A percentile compares a stretch with the other conserved stretches of the same genome.
Conservation (phyloP, 2,329 filamentous ascomycete genomes). For the Byssochlamys sp. region DNA sequence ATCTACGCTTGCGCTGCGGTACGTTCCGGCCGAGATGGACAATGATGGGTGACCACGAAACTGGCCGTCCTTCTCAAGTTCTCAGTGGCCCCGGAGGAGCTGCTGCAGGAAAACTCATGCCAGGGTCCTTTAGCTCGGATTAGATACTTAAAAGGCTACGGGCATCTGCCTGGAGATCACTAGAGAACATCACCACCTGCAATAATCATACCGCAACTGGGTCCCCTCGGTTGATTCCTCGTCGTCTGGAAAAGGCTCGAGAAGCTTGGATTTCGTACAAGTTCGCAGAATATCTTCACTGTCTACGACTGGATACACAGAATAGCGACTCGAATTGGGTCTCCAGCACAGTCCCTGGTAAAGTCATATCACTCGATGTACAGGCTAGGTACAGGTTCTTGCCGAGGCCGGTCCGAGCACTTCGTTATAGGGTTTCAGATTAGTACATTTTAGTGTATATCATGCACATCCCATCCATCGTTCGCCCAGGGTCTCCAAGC, state of each 20-base stretch:
- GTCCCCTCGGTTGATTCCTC: neutral
- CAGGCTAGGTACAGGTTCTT: neutral
- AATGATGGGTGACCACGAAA: neutral
- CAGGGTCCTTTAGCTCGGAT: neutral
- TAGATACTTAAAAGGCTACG: neutral
- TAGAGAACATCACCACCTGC: neutral
- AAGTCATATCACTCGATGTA: neutral
- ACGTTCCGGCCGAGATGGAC: neutral
- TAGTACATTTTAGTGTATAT: conserved; percentile 1
- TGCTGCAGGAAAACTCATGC: neutral
- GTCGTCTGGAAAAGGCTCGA: neutral
- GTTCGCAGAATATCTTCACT: neutral
- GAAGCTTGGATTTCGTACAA: neutral
- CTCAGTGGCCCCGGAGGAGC: neutral
- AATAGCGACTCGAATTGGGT: neutral
- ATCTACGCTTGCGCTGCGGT: neutral
- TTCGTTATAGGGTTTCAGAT: neutral
- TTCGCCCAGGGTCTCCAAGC: conserved; percentile 1
- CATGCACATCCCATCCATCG: neutral
- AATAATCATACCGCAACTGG: neutral
- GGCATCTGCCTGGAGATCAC: neutral
- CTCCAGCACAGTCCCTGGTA: neutral
- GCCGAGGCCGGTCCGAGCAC: neutral
- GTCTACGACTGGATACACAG: neutral
- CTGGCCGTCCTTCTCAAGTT: neutral